phyloP scores from a whole-genome alignment of 2,329 filamentous ascomycete species.

The Xylariaceae sp. region DNA sequence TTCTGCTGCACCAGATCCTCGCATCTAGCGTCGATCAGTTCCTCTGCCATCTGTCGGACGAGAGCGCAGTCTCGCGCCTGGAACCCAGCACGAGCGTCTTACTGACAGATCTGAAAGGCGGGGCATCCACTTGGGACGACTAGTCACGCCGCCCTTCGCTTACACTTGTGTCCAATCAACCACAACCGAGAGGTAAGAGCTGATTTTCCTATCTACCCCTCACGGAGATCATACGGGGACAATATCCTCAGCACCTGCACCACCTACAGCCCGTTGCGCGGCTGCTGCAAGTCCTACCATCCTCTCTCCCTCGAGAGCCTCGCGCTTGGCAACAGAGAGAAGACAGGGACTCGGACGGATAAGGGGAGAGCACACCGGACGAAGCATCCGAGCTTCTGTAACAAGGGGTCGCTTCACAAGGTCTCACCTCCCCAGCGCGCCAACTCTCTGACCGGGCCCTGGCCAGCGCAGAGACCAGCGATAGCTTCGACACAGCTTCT shows the following conservation, averaged over 20 bases:
- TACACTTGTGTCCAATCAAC: background rate
- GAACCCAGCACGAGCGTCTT: no score
- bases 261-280: no score
- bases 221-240: slow-evolving; percentile 19
- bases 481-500: slow-evolving; percentile 10
- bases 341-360: no score
- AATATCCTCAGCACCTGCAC: slow-evolving; percentile 5
- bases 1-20: no score
- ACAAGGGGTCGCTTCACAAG: slow-evolving; percentile 12
- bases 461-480: no score
- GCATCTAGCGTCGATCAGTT: no score
- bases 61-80: no score
- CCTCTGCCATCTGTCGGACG: no score
- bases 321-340: no score
- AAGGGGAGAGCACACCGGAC: slow-evolving; percentile 10
- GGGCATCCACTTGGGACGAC: slow-evolving; percentile 1
- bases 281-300: no score
- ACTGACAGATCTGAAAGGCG: background rate
- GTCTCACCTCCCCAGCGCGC: slow-evolving; percentile 5
- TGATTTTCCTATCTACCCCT: slow-evolving; percentile 9
- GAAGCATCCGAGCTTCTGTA: slow-evolving; percentile 13
- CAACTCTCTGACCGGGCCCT: slow-evolving; percentile 10
- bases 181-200: slow-evolving; percentile 7
- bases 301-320: no score
- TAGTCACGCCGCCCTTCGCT: background rate